Conservation (phyloP, 2,329 filamentous ascomycete genomes). For the Microdochium paspali region DNA sequence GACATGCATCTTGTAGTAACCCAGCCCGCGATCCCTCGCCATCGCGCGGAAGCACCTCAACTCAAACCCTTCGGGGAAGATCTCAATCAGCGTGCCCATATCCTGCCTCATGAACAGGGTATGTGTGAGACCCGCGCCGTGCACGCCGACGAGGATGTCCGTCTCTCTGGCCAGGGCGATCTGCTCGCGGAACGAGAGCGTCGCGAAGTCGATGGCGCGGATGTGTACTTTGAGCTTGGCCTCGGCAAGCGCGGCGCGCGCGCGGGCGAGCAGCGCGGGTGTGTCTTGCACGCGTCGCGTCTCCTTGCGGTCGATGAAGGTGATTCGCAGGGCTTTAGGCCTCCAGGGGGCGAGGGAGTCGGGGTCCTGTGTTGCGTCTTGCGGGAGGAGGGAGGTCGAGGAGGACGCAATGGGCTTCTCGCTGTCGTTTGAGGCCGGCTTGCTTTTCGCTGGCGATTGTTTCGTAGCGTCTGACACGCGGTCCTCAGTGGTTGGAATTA, state of each 20-base stretch:
- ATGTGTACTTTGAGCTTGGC: slow-evolving; percentile 17
- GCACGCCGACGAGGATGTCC: slow-evolving; percentile 31
- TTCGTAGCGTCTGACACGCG: too few species aligned
- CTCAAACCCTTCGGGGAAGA: slow-evolving; percentile 23
- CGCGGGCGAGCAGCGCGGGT: slow-evolving; percentile 14
- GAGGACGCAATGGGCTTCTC: slow-evolving; percentile 6
- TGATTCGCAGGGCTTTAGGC: not conserved
- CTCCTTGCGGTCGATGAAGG: slow-evolving; percentile 1
- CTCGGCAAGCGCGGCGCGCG: slow-evolving; percentile 9
- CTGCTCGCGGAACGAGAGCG: slow-evolving; percentile 26
- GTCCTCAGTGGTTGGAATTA: too few species aligned
- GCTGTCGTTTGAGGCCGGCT: too few species aligned
- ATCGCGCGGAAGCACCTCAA: slow-evolving; percentile 31
- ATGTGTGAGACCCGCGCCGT: slow-evolving; percentile 33
- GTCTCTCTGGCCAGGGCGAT: slow-evolving; percentile 22
- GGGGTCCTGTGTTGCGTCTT: not conserved
- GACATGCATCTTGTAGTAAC: slow-evolving; percentile 16
- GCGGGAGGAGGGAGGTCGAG: not conserved
- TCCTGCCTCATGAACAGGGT: slow-evolving; percentile 26
- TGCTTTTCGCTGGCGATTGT: too few species aligned
- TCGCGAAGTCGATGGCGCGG: slow-evolving; percentile 23
- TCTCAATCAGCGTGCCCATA: slow-evolving; percentile 27
- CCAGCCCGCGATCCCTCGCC: slow-evolving; percentile 23
- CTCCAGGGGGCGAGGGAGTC: not conserved
- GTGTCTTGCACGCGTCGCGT: slow-evolving; percentile 14